Conservation (phyloP, 495 filamentous ascomycete species). For the Penicillium desertorum region DNA sequence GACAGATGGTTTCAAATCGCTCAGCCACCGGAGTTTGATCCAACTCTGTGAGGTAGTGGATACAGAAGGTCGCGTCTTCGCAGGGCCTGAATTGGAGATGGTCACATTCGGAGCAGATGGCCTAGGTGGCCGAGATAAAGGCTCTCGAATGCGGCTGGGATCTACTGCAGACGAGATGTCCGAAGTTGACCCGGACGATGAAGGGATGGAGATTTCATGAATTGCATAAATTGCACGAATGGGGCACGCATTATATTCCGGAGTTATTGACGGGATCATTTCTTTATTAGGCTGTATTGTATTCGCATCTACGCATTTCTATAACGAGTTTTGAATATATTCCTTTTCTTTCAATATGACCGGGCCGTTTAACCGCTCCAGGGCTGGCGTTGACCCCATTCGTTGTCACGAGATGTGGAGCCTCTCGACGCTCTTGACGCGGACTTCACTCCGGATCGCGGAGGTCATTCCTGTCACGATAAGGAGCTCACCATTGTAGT, state of each 20-base stretch:
- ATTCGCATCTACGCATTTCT: conserved; percentile 12
- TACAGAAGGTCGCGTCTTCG: conserved; percentile 81
- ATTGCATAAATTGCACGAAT: conserved; percentile 17
- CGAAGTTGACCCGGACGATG: conserved; percentile 67
- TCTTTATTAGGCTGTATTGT: conserved; percentile 3
- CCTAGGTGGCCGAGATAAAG: conserved; percentile 48
- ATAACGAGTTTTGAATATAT: conserved; percentile 9
- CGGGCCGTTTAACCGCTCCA: conserved; percentile 32
- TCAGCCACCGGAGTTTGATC: conserved; percentile 74
- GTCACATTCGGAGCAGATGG: conserved; percentile 64
- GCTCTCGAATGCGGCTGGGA: conserved; percentile 48
- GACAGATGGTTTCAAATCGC: conserved; percentile 77
- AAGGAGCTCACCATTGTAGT: conserved; percentile 19
- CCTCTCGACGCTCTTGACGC: conserved; percentile 25
- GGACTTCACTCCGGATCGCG: conserved; percentile 64
- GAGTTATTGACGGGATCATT: conserved; percentile 7
- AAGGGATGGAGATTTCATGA: conserved; percentile 63
- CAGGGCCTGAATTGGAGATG: conserved; percentile 79
- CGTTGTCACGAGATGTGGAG: conserved; percentile 17
- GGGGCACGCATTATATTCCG: conserved; percentile 27
- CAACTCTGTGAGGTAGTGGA: conserved; percentile 94
- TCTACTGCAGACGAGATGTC: conserved; percentile 57
- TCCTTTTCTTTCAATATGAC: conserved; percentile 1
- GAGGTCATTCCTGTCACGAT: conserved; percentile 34
- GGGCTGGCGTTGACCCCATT: conserved; percentile 9